Evolutionary conservation across 768 basidiomycete species (phyloP), one percentile per base, ranked within the genome.

Genomic region (Boletales sp.): DNA sequence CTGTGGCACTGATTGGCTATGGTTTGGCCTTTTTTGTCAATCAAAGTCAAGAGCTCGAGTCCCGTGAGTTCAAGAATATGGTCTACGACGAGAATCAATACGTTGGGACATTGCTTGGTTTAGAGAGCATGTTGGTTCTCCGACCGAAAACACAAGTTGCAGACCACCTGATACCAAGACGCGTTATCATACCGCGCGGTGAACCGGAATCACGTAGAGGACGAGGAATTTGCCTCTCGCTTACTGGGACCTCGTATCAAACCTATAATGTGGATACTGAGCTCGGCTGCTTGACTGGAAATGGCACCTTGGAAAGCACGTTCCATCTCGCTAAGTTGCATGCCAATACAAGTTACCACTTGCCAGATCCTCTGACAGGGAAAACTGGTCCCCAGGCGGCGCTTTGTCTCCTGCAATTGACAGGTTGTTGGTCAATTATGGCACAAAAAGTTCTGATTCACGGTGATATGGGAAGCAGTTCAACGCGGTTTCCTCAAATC

Each of bases 311-410:
- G 28, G 44, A 18, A 1, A 60, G n/a, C n/a, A n/a, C n/a, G n/a
- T n/a, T n/a, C n/a, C n/a, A 64, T 54, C 67, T 61, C 42, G 62
- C 67, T 4, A 71, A 73, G 41, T 63, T 79, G 10, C 78, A 79
- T 45, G 70, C 72, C 8, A 46, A 71, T 11, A 76, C 70, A 0
- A 70, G 70, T 37, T 66, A 66, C 43, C 63, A 64, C 21, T 58
- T 72, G 8, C 65, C 67, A 1, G 77, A 79, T 53, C 74, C 75
- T 0, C 60, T 79, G 38, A 74, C 71, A 0, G 49, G 52, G 2
- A 18, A 13, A 18, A 38, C 37, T 8, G 37, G 37, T 5, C n/a
- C 37, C 3, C 37, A 38, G 4, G 17, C 75, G 49, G 74, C 75
- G 1, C 57, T 77, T 18, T 49, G 53, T 37, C 63, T 70, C 8